Evolutionary conservation across 257 asterid species (phyloP).

Genomic region (Gardenia jasminoides): DNA sequence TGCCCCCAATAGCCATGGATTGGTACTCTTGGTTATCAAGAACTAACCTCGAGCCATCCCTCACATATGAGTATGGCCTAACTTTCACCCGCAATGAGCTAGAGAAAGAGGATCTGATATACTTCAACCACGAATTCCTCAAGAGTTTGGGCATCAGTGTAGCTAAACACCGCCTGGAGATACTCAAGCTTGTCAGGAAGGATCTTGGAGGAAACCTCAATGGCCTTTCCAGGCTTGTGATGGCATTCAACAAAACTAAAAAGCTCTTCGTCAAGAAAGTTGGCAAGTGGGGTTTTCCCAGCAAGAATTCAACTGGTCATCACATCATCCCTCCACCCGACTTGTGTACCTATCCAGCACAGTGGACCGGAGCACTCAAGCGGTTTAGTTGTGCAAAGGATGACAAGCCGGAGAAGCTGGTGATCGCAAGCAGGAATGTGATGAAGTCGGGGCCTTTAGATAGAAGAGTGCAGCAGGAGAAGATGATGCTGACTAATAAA

Average conservation of each 20-base stretch:
- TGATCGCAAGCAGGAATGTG: slow-evolving; percentile 24
- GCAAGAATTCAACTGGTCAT: slow-evolving; percentile 23
- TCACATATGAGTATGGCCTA: slow-evolving; percentile 48
- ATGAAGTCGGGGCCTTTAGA: slow-evolving; percentile 62
- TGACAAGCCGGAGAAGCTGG: slow-evolving; percentile 16
- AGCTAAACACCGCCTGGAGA: slow-evolving; percentile 72
- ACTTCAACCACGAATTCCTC: slow-evolving; percentile 80
- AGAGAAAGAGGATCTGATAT: slow-evolving; percentile 50
- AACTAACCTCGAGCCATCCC: slow-evolving; percentile 51
- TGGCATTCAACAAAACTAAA: slow-evolving; percentile 53
- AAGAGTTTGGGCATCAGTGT: slow-evolving; percentile 63
- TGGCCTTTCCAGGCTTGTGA: slow-evolving; percentile 53
- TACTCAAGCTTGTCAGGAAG: slow-evolving; percentile 60
- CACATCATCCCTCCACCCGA: slow-evolving; percentile 12
- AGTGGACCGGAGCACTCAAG: slow-evolving; percentile 44
- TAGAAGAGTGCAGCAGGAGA: slow-evolving; percentile 24
- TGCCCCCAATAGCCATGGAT: slow-evolving; percentile 44
- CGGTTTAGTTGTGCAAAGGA: slow-evolving; percentile 29
- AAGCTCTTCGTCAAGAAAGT: slow-evolving; percentile 52
- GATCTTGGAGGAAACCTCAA: slow-evolving; percentile 29
- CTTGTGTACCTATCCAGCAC: slow-evolving; percentile 34
- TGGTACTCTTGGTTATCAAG: slow-evolving; percentile 77
- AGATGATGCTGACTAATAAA: slow-evolving; percentile 27
- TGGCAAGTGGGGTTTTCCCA: slow-evolving; percentile 29
- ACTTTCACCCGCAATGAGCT: slow-evolving; percentile 57